Conservation (phyloP, 2,329 filamentous ascomycete species). For the Colletotrichum sp. region DNA sequence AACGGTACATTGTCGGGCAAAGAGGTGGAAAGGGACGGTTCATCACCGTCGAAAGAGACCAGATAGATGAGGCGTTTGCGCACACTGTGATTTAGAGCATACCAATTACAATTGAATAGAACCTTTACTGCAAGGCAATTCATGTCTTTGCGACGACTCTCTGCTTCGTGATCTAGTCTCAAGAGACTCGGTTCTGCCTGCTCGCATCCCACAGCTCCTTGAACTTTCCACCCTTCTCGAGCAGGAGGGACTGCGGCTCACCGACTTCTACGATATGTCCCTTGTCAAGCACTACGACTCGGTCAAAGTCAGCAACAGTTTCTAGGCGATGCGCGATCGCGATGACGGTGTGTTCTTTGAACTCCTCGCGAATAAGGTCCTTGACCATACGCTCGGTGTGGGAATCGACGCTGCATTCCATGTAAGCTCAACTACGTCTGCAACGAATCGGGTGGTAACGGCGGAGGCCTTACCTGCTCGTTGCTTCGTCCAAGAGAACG, state of each 20-base stretch:
- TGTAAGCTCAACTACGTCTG: background rate
- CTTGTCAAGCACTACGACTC: constrained; percentile 19
- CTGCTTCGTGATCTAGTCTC: background rate
- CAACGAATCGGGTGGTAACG: background rate
- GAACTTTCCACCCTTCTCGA: constrained; percentile 1
- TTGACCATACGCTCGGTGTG: constrained; percentile 37
- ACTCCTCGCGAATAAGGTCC: constrained; percentile 31
- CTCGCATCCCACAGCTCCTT: constrained; percentile 12
- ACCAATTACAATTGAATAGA: background rate
- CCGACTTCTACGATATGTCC: constrained; percentile 20
- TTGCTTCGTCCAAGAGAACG: constrained; percentile 49
- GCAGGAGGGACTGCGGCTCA: background rate
- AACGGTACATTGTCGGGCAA: constrained; percentile 51
- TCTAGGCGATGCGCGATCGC: constrained; percentile 44
- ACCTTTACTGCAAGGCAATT: background rate
- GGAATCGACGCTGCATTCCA: constrained; percentile 32
- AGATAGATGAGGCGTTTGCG: background rate
- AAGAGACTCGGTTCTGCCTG: background rate
- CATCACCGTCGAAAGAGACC: constrained; percentile 53
- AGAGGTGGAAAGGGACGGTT: constrained; percentile 54
- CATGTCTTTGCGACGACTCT: background rate
- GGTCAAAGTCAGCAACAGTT: constrained; percentile 46
- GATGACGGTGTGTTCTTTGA: constrained; percentile 56
- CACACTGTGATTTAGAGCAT: background rate
- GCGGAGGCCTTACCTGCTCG: constrained; percentile 26